Evolutionary conservation across 148 eudicot genomes (phyloP).

Genomic region (Mesembryanthemum crystallinum): DNA sequence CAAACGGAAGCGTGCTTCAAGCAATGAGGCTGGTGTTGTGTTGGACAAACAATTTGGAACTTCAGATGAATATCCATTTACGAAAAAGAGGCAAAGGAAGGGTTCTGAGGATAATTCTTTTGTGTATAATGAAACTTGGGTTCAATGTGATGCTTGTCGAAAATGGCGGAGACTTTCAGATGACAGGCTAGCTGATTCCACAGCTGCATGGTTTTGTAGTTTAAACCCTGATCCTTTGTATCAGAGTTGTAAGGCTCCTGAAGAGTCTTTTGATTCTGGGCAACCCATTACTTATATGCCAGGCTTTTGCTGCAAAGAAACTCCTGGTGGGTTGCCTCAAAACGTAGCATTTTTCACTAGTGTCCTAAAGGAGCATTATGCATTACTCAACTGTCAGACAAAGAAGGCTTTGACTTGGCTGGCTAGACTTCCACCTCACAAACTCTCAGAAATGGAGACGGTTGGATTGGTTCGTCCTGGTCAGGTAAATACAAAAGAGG

Average conservation of each 20-base stretch:
- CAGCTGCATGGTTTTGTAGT: constrained; percentile 88
- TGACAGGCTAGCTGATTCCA: constrained; percentile 37
- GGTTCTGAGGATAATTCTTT: constrained; percentile 26
- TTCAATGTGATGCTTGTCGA: constrained; percentile 86
- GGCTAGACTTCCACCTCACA: constrained; percentile 63
- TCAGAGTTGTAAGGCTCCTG: constrained; percentile 65
- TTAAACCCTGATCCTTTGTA: constrained; percentile 65
- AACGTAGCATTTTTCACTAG: constrained; percentile 72
- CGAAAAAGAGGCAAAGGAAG: constrained; percentile 41
- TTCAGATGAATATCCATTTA: constrained; percentile 20
- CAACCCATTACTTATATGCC: constrained; percentile 58
- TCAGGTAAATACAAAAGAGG: constrained; percentile 39
- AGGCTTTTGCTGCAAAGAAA: constrained; percentile 71
- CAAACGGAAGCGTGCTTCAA: constrained; percentile 45
- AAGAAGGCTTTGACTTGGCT: constrained; percentile 83
- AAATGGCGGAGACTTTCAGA: constrained; percentile 82
- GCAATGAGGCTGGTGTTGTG: constrained; percentile 21
- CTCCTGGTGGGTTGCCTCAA: constrained; percentile 66
- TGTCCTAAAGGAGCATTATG: constrained; percentile 70
- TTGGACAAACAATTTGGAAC: constrained; percentile 24
- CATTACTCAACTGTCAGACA: constrained; percentile 54
- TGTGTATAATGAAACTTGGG: constrained; percentile 61
- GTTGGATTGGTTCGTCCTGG: constrained; percentile 71
- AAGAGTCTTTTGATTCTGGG: constrained; percentile 64
- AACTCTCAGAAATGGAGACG: constrained; percentile 72